phyloP scores from a whole-genome alignment of 1,284 basidiomycete genomes.

The Puccinia coronata region DNA sequence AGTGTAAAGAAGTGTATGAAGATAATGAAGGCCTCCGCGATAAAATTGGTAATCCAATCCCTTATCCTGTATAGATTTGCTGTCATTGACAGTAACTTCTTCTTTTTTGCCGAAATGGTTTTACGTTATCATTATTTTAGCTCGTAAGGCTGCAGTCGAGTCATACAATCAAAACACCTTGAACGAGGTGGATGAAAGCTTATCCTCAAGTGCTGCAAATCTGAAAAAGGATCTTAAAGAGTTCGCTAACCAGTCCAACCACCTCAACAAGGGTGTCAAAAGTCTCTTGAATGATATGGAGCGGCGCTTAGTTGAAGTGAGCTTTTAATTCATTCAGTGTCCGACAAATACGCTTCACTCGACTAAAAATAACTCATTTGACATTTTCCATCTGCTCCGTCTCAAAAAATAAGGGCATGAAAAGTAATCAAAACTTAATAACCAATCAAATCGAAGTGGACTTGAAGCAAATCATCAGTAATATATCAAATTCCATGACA shows the following conservation, averaged over 20 bases:
- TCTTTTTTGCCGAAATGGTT: background rate
- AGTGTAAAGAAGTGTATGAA: slow-evolving; percentile 39
- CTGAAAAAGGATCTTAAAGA: slow-evolving; percentile 34
- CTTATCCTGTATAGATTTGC: background rate
- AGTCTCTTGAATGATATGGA: slow-evolving; percentile 22
- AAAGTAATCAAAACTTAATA: slow-evolving; percentile 23
- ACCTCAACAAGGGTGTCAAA: slow-evolving; percentile 26
- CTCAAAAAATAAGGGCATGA: slow-evolving; percentile 20
- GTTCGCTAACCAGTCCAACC: slow-evolving; percentile 36
- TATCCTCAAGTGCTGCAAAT: slow-evolving; percentile 22
- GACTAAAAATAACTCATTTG: background rate
- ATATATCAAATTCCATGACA: slow-evolving; percentile 6
- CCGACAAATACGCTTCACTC: background rate
- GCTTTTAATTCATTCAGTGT: background rate
- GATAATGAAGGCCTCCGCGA: slow-evolving; percentile 49
- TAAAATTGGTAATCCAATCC: slow-evolving; percentile 35
- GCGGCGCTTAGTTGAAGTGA: slow-evolving; percentile 25
- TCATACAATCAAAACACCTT: slow-evolving; percentile 36
- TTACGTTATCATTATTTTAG: background rate
- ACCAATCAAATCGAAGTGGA: slow-evolving; percentile 20
- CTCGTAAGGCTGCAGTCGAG: slow-evolving; percentile 47
- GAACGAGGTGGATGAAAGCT: slow-evolving; percentile 38
- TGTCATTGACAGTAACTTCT: background rate
- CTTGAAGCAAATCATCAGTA: slow-evolving; percentile 1
- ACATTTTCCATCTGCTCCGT: background rate